Evolutionary conservation across 306 rosid species (phyloP).

Genomic region (Pterocarpus macrocarpus): DNA sequence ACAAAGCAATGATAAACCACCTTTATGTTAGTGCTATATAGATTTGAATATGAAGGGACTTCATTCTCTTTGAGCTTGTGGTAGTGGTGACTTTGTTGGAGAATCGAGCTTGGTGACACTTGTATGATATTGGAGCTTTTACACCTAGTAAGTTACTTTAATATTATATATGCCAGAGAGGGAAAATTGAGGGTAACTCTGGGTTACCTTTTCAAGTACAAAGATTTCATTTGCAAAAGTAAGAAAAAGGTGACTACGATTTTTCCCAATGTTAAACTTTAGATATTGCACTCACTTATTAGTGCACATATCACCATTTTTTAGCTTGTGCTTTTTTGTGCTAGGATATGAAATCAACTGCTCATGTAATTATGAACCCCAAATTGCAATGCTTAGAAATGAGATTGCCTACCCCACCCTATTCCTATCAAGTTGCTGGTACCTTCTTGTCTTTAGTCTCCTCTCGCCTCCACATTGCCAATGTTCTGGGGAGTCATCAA

Average conservation of each 20-base stretch:
- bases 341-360: not conserved
- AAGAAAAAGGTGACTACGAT: not conserved
- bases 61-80: not conserved
- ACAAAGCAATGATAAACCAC: not conserved
- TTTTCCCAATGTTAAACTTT: not conserved
- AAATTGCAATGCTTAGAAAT: slow-evolving; percentile 19
- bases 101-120: slow-evolving; percentile 21
- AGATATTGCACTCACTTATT: slow-evolving; percentile 11
- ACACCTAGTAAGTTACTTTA: not conserved
- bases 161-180: slow-evolving; percentile 35
- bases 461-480: slow-evolving; percentile 25
- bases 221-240: not conserved
- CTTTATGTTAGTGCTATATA: slow-evolving; percentile 12
- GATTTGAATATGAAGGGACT: slow-evolving; percentile 5
- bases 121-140: not conserved
- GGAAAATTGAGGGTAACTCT: not conserved
- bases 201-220: slow-evolving; percentile 21
- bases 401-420: slow-evolving; percentile 22
- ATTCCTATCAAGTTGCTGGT: slow-evolving; percentile 22
- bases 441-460: slow-evolving; percentile 41
- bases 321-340: slow-evolving; percentile 36
- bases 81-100: slow-evolving; percentile 30
- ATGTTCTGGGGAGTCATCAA: not conserved
- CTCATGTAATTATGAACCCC: slow-evolving; percentile 33
- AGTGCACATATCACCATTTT: slow-evolving; percentile 35